Evolutionary conservation across 495 filamentous ascomycete species (phyloP), one percentile per base, ranked within the genome.

Genomic region (Hypoxylon fragiforme): DNA sequence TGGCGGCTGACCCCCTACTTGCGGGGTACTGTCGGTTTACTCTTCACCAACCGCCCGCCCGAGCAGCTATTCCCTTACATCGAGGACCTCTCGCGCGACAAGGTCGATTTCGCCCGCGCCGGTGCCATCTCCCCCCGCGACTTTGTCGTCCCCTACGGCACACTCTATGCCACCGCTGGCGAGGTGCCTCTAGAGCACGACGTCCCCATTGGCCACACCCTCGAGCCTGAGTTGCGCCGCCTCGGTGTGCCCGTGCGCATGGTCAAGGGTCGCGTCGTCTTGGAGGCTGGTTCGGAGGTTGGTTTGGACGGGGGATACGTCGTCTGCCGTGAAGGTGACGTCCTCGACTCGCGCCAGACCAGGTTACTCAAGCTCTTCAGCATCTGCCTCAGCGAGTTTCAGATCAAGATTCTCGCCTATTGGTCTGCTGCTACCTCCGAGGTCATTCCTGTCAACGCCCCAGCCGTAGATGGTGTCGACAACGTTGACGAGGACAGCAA

Each of bases 331-430:
- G 83, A 89, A 63, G 94, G 95, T 1, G 81, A 96, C 61, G 78
- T 83, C 45, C 69, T 98, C 30, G 90, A 96, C 64, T 88, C 86
- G 28, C 78, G 91, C 39, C 94, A 98, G 79, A 96, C 92, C 56
- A 85, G 88, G 42, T 70, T 98, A 65, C 69, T 98, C 71, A 98
- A 98, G 83, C 79, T 95, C 67, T 97, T 98, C 75, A 88, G 90
- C 44, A 80, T 95, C 18, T 85, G 85, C 30, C 86, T 89, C 69
- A 85, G 91, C 49, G 92, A 97, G 76, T 98, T 98, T 73, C 81
- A 76, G 57, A 83, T 98, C 16, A 71, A 81, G 57, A 68, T 96
- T 48, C 75, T 88, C 69, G 91, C 90, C 58, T 87, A 87, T 55
- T 90, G 86, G 83, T 83, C 72, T 54, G 75, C 81, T 4, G 78